Percentiles rank a stretch among this genome's conserved stretches.
phyloP scores from a whole-genome alignment of 2,329 filamentous ascomycete species.

The Thelonectria discophora region DNA sequence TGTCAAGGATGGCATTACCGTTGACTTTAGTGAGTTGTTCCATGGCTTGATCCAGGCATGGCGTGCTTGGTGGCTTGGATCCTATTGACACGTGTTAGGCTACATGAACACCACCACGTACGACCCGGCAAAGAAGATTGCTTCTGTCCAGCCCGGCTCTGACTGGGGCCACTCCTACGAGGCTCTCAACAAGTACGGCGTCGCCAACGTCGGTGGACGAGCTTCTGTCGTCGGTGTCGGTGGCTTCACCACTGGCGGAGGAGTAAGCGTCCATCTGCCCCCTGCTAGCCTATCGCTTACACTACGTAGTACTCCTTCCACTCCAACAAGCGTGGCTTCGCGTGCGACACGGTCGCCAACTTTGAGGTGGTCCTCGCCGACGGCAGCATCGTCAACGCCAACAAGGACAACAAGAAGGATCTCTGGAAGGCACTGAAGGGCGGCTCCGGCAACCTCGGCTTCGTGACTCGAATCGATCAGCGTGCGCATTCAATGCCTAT shows the following conservation, averaged over 20 bases:
- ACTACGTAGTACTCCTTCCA: slow-evolving; percentile 43
- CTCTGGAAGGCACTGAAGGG: slow-evolving; percentile 58
- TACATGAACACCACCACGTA: slow-evolving; percentile 46
- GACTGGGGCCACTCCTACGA: slow-evolving; percentile 50
- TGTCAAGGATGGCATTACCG: slow-evolving; percentile 40
- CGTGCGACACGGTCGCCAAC: slow-evolving; percentile 52
- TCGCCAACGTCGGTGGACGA: slow-evolving; percentile 56
- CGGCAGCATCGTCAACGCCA: slow-evolving; percentile 54
- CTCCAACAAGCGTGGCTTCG: slow-evolving; percentile 48
- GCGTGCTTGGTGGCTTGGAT: too few relatives aligned
- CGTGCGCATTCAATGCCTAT: background rate
- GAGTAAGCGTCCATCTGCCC: slow-evolving; percentile 21
- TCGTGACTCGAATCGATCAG: slow-evolving; percentile 44
- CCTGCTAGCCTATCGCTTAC: background rate
- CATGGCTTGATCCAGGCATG: too few relatives aligned
- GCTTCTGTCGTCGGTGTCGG: slow-evolving; percentile 46
- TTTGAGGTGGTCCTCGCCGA: slow-evolving; percentile 55
- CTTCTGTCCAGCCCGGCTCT: slow-evolving; percentile 50
- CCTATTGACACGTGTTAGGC: slow-evolving; percentile 3
- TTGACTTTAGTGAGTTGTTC: slow-evolving; percentile 38
- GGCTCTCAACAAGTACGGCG: slow-evolving; percentile 43
- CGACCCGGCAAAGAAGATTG: slow-evolving; percentile 40
- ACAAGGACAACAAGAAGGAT: slow-evolving; percentile 47
- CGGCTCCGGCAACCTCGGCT: slow-evolving; percentile 58
- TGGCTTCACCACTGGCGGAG: slow-evolving; percentile 43